Percentiles rank a stretch among this genome's conserved stretches.
Evolutionary conservation across 2,329 filamentous ascomycete species (phyloP).

Genomic region (Penicillium thymicola): DNA sequence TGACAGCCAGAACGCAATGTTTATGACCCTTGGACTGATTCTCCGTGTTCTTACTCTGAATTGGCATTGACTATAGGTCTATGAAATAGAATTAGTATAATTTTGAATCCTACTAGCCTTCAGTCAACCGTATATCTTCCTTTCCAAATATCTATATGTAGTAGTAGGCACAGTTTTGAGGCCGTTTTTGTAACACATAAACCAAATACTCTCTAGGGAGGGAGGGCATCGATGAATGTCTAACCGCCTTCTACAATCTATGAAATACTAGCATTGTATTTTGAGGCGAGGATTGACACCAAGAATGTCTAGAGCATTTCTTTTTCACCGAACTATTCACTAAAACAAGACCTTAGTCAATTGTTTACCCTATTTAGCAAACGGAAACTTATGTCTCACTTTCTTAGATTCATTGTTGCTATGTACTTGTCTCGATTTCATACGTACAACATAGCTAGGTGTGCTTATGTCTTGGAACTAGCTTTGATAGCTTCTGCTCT

Average conservation of each 20-base stretch:
- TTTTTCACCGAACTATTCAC: not conserved
- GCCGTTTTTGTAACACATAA: not conserved
- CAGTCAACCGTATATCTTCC: no score
- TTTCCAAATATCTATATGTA: not conserved
- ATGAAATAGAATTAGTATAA: constrained; percentile 28
- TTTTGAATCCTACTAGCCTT: not conserved
- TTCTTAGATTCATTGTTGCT: not conserved
- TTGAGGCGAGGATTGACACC: not conserved
- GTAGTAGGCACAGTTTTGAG: not conserved
- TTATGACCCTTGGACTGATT: constrained; percentile 26
- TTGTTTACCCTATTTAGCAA: not conserved
- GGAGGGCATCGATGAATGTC: not conserved
- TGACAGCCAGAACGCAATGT: constrained; percentile 31
- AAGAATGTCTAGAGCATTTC: not conserved
- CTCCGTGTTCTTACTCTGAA: constrained; percentile 14
- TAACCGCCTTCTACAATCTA: not conserved
- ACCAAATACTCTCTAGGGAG: not conserved
- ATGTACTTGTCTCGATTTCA: not conserved
- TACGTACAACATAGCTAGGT: not conserved
- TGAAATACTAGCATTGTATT: not conserved
- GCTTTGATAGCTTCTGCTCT: not conserved
- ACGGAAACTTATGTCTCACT: no score
- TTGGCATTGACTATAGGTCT: constrained; percentile 21
- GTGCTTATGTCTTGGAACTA: not conserved
- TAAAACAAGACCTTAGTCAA: not conserved